Evolutionary conservation across 495 filamentous ascomycete species (phyloP), one percentile per base, ranked within the genome.

Genomic region (Aspergillus cavernicola): DNA sequence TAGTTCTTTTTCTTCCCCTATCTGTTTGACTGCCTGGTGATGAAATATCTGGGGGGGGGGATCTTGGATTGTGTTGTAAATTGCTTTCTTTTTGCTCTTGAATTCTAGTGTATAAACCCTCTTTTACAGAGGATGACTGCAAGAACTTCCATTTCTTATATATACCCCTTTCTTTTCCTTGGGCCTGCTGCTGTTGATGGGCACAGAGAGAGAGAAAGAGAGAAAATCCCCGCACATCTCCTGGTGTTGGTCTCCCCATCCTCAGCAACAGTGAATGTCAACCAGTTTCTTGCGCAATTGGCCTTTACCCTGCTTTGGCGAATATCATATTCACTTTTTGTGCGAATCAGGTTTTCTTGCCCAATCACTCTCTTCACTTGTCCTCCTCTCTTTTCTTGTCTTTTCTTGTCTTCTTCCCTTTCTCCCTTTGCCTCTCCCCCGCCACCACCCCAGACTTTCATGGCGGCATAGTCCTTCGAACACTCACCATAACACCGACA

Each of bases 251-350:
- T 43, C 38, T 29, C 44, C 56, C 41, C 33, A 23, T 20, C 24
- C 20, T 39, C 35, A 55, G 42, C 22, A 32, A 28, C 42, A 57
- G 60, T 62, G 60, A 62, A 62, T 62, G 50, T 50, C 32, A 31
- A 57, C 4, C 23, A 18, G 13, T 41, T 46, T 57, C 50, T 56
- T 36, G 56, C 35, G 15, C 49, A 31, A 47, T 36, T 20, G 36
- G 26, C 18, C 28, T 23, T 15, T 42, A n/a, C 19, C 45, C 43
- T 52, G 29, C 35, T 40, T 52, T 55, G 44, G 36, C 33, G n/a
- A 42, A 32, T 50, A 38, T 37, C 33, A 32, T 22, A 55, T 54
- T 51, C 39, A 44, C 44, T 47, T 26, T 28, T 37, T 53, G 36
- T 50, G 44, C 38, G 41, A 37, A 38, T 23, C 18, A 20, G 1